Conservation (phyloP, 495 filamentous ascomycete genomes). For the Xylaria scruposa region DNA sequence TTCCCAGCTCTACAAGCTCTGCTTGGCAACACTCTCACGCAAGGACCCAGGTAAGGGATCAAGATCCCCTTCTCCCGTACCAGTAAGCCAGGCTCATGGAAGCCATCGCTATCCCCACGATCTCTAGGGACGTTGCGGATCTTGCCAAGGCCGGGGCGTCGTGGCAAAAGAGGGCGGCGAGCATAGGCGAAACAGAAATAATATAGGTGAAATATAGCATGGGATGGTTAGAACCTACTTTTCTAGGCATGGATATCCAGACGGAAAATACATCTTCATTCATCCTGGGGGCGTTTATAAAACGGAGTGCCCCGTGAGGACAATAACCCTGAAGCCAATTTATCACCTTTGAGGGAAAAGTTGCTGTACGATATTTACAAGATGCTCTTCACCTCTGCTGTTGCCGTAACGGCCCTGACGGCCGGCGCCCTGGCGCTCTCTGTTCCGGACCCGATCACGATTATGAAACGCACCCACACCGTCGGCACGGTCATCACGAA, state of each 20-base stretch:
- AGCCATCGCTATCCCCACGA: neutral
- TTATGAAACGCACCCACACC: slow-evolving; percentile 46
- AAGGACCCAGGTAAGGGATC: neutral
- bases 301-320: neutral
- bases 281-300: neutral
- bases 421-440: slow-evolving; percentile 41
- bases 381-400: slow-evolving; percentile 41
- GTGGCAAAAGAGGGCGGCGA: slow-evolving; percentile 3
- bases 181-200: slow-evolving; percentile 3
- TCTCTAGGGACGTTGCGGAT: neutral
- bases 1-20: neutral
- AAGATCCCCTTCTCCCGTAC: neutral
- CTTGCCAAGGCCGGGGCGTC: neutral
- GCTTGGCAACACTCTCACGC: neutral
- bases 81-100: slow-evolving; percentile 4
- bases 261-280: neutral
- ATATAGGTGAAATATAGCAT: slow-evolving; percentile 15
- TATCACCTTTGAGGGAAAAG: neutral
- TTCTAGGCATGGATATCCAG: neutral
- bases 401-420: slow-evolving; percentile 39
- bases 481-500: slow-evolving; percentile 50
- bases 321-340: neutral
- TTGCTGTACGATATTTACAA: slow-evolving; percentile 19
- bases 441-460: slow-evolving; percentile 42
- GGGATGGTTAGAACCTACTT: neutral